A percentile compares a stretch with the other conserved stretches of the same genome.
phyloP scores from a whole-genome alignment of 352 stramenopile genomes.

The Globisporangium irregulare region DNA sequence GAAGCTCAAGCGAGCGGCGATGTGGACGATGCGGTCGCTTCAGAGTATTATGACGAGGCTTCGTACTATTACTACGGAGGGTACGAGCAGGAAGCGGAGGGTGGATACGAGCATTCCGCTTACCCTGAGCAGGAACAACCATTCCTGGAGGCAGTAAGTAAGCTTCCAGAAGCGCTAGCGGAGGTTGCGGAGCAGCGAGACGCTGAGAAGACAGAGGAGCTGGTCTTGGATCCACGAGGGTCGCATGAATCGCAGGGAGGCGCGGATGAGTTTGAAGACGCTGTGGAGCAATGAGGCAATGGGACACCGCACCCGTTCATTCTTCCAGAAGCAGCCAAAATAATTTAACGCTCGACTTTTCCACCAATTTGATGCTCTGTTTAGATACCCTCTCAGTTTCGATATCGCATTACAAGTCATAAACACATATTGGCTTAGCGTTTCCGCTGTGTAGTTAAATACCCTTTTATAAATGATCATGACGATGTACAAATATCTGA shows the following conservation, averaged over 20 bases:
- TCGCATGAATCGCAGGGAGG: background rate
- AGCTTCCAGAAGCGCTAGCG: background rate
- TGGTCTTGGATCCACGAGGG: background rate
- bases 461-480: background rate
- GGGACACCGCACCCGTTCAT: background rate
- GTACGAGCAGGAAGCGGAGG: background rate
- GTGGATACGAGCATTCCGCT: background rate
- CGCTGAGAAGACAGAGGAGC: background rate
- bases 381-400: background rate
- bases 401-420: background rate
- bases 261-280: constrained; percentile 9
- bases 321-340: background rate
- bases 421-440: no score
- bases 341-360: background rate
- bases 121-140: constrained; percentile 2
- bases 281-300: background rate
- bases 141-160: background rate
- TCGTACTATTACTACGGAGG: constrained; percentile 2
- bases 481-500: background rate
- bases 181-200: constrained; percentile 1
- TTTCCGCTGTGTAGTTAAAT: background rate
- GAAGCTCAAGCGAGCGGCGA: background rate
- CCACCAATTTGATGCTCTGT: background rate
- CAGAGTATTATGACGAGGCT: background rate
- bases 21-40: background rate